These are phyloP conservation scores for Arabis hirsuta DNA, from an alignment of 345 rosid species.

Conservation along the genomic window DNA sequence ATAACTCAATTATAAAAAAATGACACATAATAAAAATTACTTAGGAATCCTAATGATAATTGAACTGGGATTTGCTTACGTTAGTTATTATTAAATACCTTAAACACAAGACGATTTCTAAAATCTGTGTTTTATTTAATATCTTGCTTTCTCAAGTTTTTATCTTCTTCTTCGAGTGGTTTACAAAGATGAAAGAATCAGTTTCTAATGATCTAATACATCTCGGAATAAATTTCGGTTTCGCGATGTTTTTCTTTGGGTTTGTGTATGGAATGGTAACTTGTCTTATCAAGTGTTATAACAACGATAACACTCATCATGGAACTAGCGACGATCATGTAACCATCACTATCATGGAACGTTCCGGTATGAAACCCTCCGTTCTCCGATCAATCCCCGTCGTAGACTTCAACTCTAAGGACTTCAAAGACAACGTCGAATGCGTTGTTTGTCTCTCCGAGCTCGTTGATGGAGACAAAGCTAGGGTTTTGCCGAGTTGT, in stretches of 20 bases:
- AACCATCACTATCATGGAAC: background rate
- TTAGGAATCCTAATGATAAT: background rate
- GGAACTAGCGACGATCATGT: conserved; percentile 6
- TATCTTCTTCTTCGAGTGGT: background rate
- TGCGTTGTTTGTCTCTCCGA: conserved; percentile 86
- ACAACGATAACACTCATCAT: background rate
- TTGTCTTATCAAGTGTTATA: background rate
- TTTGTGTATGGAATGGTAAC: background rate
- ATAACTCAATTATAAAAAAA: too few relatives aligned
- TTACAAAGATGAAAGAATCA: conserved; percentile 6
- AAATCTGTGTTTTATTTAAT: background rate
- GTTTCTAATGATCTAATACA: background rate
- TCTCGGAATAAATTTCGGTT: background rate
- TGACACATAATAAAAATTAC: too few relatives aligned
- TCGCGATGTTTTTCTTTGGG: background rate
- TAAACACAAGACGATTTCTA: background rate
- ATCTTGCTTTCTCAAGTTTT: background rate
- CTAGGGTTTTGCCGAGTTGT: conserved; percentile 66
- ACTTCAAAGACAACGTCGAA: conserved; percentile 55
- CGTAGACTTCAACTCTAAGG: conserved; percentile 47
- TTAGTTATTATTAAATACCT: conserved; percentile 3
- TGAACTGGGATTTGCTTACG: background rate
- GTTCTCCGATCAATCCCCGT: conserved; percentile 60
- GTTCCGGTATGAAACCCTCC: conserved; percentile 51
- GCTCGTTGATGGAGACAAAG: conserved; percentile 67